Percentiles rank a stretch among this genome's conserved stretches.
phyloP scores from a whole-genome alignment of 306 rosid genomes.

The Pachyrhizus erosus region DNA sequence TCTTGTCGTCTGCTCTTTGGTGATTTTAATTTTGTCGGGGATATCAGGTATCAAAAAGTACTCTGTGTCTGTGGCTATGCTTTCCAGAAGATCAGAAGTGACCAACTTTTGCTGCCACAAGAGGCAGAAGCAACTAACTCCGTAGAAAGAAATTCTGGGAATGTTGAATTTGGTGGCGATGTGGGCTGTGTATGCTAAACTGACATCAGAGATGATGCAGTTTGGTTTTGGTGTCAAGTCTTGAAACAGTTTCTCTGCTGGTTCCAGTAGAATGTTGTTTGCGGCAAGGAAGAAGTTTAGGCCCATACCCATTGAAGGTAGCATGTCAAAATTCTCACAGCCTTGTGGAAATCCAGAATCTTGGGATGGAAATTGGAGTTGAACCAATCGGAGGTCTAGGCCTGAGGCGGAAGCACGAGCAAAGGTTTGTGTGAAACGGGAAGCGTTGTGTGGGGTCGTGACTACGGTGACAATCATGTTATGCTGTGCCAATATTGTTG shows the following conservation, averaged over 20 bases:
- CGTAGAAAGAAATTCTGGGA: constrained; percentile 72
- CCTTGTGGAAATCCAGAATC: constrained; percentile 62
- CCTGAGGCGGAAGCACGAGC: neutral
- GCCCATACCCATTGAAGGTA: constrained; percentile 53
- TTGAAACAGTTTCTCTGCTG: constrained; percentile 46
- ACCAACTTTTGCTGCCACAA: constrained; percentile 29
- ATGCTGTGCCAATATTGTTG: constrained; percentile 44
- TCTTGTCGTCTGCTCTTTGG: constrained; percentile 47
- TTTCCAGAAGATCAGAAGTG: constrained; percentile 40
- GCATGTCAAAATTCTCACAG: constrained; percentile 67
- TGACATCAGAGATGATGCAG: constrained; percentile 68
- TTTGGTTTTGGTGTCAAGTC: constrained; percentile 55
- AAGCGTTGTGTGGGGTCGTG: constrained; percentile 52
- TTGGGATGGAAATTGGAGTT: constrained; percentile 47
- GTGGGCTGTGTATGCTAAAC: constrained; percentile 61
- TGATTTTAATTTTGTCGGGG: constrained; percentile 53
- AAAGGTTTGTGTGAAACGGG: constrained; percentile 46
- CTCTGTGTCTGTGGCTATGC: constrained; percentile 47
- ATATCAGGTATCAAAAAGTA: constrained; percentile 52
- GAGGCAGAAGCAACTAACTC: constrained; percentile 50
- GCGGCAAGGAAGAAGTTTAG: constrained; percentile 40
- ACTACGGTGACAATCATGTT: constrained; percentile 48
- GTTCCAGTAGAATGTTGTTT: constrained; percentile 41
- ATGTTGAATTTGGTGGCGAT: constrained; percentile 53
- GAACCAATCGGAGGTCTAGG: constrained; percentile 34